Conservation (phyloP, 305 asterid species). For the Euphrasia arctica region DNA sequence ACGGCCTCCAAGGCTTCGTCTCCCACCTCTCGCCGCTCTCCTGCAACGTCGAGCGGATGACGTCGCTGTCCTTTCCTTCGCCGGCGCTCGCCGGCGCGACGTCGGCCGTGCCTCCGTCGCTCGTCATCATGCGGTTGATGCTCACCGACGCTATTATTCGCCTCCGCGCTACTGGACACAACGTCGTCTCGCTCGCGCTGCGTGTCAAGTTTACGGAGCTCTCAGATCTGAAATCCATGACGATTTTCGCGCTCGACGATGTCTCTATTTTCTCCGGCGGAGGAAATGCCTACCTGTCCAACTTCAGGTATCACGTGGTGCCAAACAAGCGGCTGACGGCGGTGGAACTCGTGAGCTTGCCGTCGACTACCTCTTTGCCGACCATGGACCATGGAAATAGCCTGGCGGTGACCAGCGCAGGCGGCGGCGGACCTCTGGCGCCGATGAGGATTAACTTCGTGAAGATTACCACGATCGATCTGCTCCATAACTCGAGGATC, state of each 20-base stretch:
- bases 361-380: slow-evolving; percentile 42
- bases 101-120: slow-evolving; percentile 28
- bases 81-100: slow-evolving; percentile 31
- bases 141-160: slow-evolving; percentile 57
- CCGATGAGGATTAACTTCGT: slow-evolving; percentile 69
- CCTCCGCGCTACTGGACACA: slow-evolving; percentile 55
- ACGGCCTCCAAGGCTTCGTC: slow-evolving; percentile 67
- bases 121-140: slow-evolving; percentile 55
- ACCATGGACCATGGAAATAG: slow-evolving; percentile 57
- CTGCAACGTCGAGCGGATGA: slow-evolving; percentile 62
- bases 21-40: slow-evolving; percentile 73
- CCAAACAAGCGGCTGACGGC: slow-evolving; percentile 57
- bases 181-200: slow-evolving; percentile 61
- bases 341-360: slow-evolving; percentile 57
- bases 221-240: slow-evolving; percentile 48
- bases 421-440: slow-evolving; percentile 57
- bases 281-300: slow-evolving; percentile 48
- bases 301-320: slow-evolving; percentile 62
- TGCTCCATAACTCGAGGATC: slow-evolving; percentile 62
- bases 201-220: slow-evolving; percentile 56
- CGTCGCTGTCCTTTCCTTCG: slow-evolving; percentile 54
- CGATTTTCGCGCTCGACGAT: slow-evolving; percentile 70
- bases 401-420: slow-evolving; percentile 57
- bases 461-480: slow-evolving; percentile 46
- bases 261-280: slow-evolving; percentile 50